Base-by-base conservation (phyloP, 352 stramenopile genomes). In the Pythium oligandrum region DNA sequence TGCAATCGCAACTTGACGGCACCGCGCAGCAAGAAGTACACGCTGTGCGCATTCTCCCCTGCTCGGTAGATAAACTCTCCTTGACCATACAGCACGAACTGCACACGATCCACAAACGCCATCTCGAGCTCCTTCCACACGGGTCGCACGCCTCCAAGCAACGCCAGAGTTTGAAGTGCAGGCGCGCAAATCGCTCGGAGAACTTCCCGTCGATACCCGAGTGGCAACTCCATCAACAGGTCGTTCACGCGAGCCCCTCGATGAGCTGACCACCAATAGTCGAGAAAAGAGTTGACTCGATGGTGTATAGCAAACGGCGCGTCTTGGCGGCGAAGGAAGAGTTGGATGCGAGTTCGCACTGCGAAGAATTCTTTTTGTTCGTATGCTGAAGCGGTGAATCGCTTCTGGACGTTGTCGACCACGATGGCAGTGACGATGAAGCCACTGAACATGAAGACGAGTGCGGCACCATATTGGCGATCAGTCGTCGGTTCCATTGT, bases 351-450 rank as follows among this genome's bases (percentile, higher is more conserved):
- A 7, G 68, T 68, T 8, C 71, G 65, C 4, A 66, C 55, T 0
- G 63, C 67, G 4, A 78, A 71, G 42, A 82, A 82, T 40, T 78
- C 66, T 40, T 78, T 82, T 45, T 82, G 65, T 45, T 82, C 71
- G 48, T 66, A 73, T 26, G 71, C 71, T 2, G 71, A 78, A 2
- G 68, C 71, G 0, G 71, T 78, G 35, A 82, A 72, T 5, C 68
- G 66, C 45, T 82, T 82, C 44, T 82, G 71, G 1, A 78, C 71
- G 33, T 78, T 74, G 55, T 82, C 71, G 6, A 82, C 71, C 17
- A 78, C 69, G 10, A 76, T 59, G 6, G 66, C 71, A 6, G 71
- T 82, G 52, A 78, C 69, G 39, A 82, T 63, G 53, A 82, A 78
- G 34, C 71, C 71, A 17, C 55, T 72, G 30, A 76, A 61, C 71